Conservation (phyloP, 75 land plant genomes). For the Picea glauca region DNA sequence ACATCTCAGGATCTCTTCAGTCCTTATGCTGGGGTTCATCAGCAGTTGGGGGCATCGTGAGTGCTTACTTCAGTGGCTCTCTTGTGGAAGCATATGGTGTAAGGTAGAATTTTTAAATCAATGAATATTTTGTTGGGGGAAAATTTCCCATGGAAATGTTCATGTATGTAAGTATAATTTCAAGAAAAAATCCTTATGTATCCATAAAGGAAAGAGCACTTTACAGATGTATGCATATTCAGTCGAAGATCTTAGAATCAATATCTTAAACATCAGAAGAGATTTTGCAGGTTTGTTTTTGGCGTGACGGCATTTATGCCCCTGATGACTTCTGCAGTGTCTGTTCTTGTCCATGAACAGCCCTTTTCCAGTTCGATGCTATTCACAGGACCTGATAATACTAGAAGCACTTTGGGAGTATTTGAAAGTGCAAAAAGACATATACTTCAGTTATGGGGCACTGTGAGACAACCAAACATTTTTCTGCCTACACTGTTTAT, state of each 20-base stretch:
- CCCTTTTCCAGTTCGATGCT: slow-evolving; percentile 19
- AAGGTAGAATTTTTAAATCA: slow-evolving; percentile 40
- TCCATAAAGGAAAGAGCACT: not conserved
- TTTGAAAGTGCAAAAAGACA: slow-evolving; percentile 48
- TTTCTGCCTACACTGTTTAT: slow-evolving; percentile 89
- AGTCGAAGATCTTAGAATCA: slow-evolving; percentile 2
- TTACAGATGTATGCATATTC: not conserved
- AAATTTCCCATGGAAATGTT: not conserved
- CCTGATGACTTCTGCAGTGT: slow-evolving; percentile 87
- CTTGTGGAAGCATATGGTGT: slow-evolving; percentile 94
- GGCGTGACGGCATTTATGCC: slow-evolving; percentile 92
- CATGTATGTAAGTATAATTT: not conserved
- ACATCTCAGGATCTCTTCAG: slow-evolving; percentile 92
- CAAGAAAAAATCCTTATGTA: not conserved
- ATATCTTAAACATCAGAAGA: not conserved
- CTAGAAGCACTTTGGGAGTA: slow-evolving; percentile 22
- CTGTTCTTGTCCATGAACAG: slow-evolving; percentile 87
- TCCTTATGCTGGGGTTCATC: slow-evolving; percentile 99
- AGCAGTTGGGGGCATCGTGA: slow-evolving; percentile 94
- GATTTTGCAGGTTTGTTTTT: slow-evolving; percentile 86
- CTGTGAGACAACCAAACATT: slow-evolving; percentile 81
- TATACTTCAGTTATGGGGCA: slow-evolving; percentile 60
- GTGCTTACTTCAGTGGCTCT: slow-evolving; percentile 97
- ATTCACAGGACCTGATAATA: slow-evolving; percentile 17
- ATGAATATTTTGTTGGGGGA: not conserved